Percentiles rank a stretch among this genome's conserved stretches.
phyloP scores from a whole-genome alignment of 164 flowering plant species.

The Stephania cephalantha region DNA sequence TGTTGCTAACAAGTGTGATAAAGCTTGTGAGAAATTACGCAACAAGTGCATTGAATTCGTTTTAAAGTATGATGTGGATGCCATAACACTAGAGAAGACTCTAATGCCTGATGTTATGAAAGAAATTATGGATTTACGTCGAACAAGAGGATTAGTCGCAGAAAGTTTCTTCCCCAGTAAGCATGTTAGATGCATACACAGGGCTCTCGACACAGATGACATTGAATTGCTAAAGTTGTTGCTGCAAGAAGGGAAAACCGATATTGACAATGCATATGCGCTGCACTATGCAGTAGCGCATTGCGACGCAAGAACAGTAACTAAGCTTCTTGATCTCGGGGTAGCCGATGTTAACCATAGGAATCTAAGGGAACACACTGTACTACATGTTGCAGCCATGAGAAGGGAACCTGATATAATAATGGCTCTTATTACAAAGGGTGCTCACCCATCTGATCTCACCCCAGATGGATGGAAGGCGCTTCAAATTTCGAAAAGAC shows the following conservation, averaged over 20 bases:
- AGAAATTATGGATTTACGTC: conserved; percentile 43
- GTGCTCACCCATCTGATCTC: conserved; percentile 59
- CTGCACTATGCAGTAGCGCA: conserved; percentile 87
- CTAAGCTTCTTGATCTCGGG: conserved; percentile 71
- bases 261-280: conserved; percentile 69
- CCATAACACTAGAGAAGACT: conserved; percentile 55
- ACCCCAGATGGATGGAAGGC: conserved; percentile 81
- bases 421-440: conserved; percentile 78
- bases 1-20: conserved; percentile 56
- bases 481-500: conserved; percentile 71
- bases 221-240: conserved; percentile 78
- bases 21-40: conserved; percentile 42
- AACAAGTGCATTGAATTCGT: conserved; percentile 40
- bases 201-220: conserved; percentile 87
- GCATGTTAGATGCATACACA: conserved; percentile 67
- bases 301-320: conserved; percentile 75
- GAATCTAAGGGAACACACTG: conserved; percentile 62
- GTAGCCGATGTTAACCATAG: conserved; percentile 70
- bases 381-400: conserved; percentile 81
- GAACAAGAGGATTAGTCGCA: conserved; percentile 26
- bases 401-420: conserved; percentile 78
- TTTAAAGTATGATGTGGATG: conserved; percentile 59
- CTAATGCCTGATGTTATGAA: conserved; percentile 46
- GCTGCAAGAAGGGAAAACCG: conserved; percentile 62
- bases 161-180: conserved; percentile 43